Percentiles rank a stretch among this genome's conserved stretches.
phyloP scores from a whole-genome alignment of 441 rosid species.

The Adansonia madagascariensis region DNA sequence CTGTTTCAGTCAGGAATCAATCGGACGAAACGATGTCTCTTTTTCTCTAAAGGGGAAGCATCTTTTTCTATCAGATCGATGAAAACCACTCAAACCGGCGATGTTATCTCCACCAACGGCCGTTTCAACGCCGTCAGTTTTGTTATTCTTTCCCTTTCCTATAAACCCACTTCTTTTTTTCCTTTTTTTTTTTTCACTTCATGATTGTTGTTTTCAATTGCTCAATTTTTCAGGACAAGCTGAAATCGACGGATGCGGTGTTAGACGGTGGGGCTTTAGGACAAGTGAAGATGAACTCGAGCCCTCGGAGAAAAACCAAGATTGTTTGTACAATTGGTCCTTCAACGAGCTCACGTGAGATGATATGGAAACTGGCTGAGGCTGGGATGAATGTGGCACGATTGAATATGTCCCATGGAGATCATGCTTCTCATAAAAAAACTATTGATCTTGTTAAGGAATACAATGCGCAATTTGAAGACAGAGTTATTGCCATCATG shows the following conservation, averaged over 20 bases:
- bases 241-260: constrained; percentile 43
- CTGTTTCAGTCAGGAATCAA: constrained; percentile 11
- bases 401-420: constrained; percentile 96
- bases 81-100: neutral
- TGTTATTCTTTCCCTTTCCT: neutral
- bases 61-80: constrained; percentile 17
- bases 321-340: constrained; percentile 96
- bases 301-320: constrained; percentile 72
- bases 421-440: constrained; percentile 87
- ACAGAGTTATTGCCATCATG: constrained; percentile 88
- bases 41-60: neutral
- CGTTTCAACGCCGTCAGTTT: constrained; percentile 14
- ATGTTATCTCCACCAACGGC: neutral
- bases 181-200: neutral
- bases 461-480: constrained; percentile 77
- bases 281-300: constrained; percentile 36
- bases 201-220: neutral
- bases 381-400: constrained; percentile 97
- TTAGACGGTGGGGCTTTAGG: constrained; percentile 36
- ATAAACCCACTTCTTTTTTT: neutral
- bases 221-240: constrained; percentile 40
- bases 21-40: constrained; percentile 2
- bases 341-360: constrained; percentile 82
- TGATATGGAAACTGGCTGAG: constrained; percentile 96
- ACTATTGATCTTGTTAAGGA: constrained; percentile 89